Evolutionary conservation across 129 eudicot species (phyloP).

Genomic region (Artemisia tridentata): DNA sequence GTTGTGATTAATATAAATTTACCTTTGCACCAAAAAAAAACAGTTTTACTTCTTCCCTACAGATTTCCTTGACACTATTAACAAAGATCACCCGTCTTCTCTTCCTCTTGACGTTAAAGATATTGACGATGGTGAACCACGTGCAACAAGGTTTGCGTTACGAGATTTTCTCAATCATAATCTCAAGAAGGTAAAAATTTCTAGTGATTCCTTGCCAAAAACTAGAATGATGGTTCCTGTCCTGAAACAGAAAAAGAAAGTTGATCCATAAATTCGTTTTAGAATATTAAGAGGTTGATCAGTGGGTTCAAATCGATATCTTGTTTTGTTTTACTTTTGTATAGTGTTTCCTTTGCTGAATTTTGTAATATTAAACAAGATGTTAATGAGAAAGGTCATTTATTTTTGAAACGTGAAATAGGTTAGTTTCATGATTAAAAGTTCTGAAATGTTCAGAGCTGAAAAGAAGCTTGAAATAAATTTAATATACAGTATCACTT

Average conservation of each 20-base stretch:
- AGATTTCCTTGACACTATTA: constrained; percentile 32
- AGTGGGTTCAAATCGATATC: no score
- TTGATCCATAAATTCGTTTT: constrained; percentile 13
- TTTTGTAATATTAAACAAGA: no score
- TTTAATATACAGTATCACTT: no score
- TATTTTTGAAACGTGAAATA: no score
- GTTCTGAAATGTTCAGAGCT: no score
- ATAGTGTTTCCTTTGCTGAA: no score
- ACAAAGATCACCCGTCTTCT: constrained; percentile 19
- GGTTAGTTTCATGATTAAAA: no score
- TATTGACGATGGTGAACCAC: neutral
- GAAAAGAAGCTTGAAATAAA: no score
- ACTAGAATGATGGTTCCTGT: constrained; percentile 13
- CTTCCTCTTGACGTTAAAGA: neutral
- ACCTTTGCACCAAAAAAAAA: no score
- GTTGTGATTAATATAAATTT: no score
- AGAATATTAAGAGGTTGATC: neutral
- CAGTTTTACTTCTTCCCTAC: constrained; percentile 42
- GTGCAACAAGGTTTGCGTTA: neutral
- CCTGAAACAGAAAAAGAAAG: constrained; percentile 14
- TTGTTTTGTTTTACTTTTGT: no score
- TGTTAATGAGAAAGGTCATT: no score
- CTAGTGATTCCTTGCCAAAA: constrained; percentile 22
- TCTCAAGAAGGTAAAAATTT: constrained; percentile 24
- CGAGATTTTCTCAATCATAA: constrained; percentile 16